Base-by-base conservation (phyloP, 768 basidiomycete species). In the Leucosporidium scottii region DNA sequence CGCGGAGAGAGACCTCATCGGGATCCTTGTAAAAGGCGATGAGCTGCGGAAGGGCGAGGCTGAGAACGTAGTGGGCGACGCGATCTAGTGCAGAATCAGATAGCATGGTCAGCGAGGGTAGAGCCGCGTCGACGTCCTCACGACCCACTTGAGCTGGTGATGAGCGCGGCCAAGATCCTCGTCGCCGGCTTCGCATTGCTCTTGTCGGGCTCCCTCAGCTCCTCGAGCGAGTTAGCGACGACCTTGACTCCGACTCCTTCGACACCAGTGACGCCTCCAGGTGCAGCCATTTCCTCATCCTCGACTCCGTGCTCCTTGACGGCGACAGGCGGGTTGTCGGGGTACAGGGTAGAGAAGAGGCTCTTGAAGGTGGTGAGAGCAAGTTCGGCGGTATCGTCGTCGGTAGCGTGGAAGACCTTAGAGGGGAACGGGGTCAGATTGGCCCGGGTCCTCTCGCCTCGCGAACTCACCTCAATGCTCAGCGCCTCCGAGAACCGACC, bases 401-500 rank as follows among this genome's bases (percentile, higher is more conserved):
- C 93, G 2, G 86, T 87, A 0, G 94, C 90, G 82, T 97, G 92
- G 78, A 97, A 90, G 47, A 98, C 89, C 92, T 98, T 71, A 15
- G 15, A 17, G 1, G 1, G n/a, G 30, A 4, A 25, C 36, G 30
- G 28, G 27, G 17, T 8, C 10, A 13, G 12, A 1, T 4, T 21
- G 28, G 34, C 39, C 27, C 25, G 51, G 23, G 8, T 44, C 39
- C 3, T 17, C 39, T 44, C 39, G 39, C 3, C 39, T 17, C 1
- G 36, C 7, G 25, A 47, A 67, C 27, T n/a, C 65, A 89, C 93
- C 83, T 98, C 96, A 30, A 97, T 82, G 76, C 91, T 94, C 44
- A 98, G 77, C 0, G 87, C 83, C 77, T 87, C 93, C 91, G 93
- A 96, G n/a, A 98, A 78, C 70, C 91, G 87, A 5, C 82, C 81